Conservation (phyloP, 1,139 yeast species). For the Eremothecium gossypii region DNA sequence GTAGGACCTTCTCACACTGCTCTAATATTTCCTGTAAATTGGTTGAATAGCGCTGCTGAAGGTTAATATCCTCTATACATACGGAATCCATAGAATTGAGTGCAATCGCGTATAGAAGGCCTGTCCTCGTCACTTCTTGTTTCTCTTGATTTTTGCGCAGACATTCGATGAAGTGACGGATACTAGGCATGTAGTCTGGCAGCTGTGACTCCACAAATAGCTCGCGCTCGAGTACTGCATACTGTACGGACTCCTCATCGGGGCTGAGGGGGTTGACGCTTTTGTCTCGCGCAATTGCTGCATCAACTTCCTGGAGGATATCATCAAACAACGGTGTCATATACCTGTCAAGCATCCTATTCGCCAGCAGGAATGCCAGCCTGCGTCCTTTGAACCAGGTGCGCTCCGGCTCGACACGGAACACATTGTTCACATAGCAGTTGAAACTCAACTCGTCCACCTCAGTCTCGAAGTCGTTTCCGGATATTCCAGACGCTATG, state of each 20-base stretch:
- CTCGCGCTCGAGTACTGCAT: not conserved
- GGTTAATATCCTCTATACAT: conserved; percentile 2
- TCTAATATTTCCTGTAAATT: conserved; percentile 16
- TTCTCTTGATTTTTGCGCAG: not conserved
- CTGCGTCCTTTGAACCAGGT: not conserved
- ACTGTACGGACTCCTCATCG: not conserved
- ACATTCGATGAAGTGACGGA: not conserved
- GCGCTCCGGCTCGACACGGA: not conserved
- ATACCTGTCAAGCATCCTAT: conserved; percentile 1
- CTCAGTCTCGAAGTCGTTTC: not conserved
- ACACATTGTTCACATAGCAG: not conserved
- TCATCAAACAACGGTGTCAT: not conserved
- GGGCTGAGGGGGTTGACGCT: not conserved
- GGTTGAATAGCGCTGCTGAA: conserved; percentile 18
- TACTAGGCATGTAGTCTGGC: not conserved
- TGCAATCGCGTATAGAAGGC: conserved; percentile 1
- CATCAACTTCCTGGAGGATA: not conserved
- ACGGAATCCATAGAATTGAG: not conserved
- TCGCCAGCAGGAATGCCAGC: not conserved
- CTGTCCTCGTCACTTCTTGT: not conserved
- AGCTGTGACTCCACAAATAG: not conserved
- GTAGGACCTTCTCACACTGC: conserved; percentile 13
- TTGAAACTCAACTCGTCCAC: not conserved
- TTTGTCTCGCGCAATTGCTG: not conserved
- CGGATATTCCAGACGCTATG: not conserved